Evolutionary conservation across 108 stramenopile species (phyloP), one percentile per base, ranked within the genome.

Genomic region (Licmophora abbreviata): DNA sequence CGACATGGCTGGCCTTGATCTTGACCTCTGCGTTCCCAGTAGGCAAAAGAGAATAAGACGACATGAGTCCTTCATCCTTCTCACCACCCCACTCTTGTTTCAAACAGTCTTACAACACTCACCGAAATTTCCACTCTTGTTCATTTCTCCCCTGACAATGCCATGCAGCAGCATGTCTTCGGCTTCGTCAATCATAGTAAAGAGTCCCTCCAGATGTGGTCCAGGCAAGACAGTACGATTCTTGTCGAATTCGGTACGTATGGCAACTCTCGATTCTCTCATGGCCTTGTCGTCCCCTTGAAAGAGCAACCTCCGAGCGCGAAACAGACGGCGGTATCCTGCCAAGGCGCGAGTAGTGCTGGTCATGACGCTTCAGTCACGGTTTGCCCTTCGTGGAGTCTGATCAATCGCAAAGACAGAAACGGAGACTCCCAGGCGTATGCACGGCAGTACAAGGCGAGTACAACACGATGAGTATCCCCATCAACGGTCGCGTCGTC

Each of bases 171-270:
- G 24, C 89, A 91, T 91, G 54, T 84, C 78, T 26, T 80, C 81
- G 18, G 89, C 89, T 44, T 91, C 89, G 52, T 91, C 89, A 41
- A 85, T 70, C 66, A 85, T 85, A n/a, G 58, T 37, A 29, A 92
- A 29, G 35, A 85, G 44, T 43, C 55, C 76, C 50, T 82, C 83
- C 34, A 82, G 73, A 18, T 70, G 79, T 9, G 64, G 69, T 49
- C 76, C 78, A 4, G 72, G 62, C n/a, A 68, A 36, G 42, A 67
- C 70, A 25, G 31, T 38, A 27, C 49, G 59, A 49, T 87, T 75
- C 37, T 72, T 74, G 11, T 66, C 63, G 57, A 87, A 84, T 53
- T 91, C 75, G n/a, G 66, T 48, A 2, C 83, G 75, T 22, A 91
- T 80, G 43, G 82, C 84, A 20, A 67, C 29, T 10, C 75, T 53